phyloP scores from a whole-genome alignment of 768 basidiomycete genomes.

The Udeniomyces megalosporus region DNA sequence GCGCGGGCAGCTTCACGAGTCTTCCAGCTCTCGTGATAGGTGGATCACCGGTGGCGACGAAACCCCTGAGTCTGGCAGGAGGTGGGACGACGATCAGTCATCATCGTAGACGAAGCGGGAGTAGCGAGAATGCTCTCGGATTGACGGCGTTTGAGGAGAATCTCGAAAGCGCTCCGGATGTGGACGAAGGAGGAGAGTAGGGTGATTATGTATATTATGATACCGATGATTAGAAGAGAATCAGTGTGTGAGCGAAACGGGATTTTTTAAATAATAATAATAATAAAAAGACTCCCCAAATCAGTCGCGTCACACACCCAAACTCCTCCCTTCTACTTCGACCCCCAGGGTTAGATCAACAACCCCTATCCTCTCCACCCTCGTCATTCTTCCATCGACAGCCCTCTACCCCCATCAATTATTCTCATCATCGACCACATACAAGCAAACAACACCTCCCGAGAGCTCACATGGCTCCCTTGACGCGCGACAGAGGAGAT shows the following conservation, averaged over 20 bases:
- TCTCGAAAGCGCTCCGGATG: neutral
- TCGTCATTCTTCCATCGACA: neutral
- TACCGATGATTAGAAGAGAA: too few species aligned
- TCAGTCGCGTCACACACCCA: neutral
- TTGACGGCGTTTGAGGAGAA: neutral
- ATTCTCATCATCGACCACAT: neutral
- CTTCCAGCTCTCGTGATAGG: neutral
- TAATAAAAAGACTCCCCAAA: neutral
- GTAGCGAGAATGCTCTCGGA: neutral
- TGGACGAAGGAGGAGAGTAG: neutral
- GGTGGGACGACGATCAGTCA: too few species aligned
- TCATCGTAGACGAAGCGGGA: neutral
- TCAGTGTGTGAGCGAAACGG: too few species aligned
- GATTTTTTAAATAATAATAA: neutral
- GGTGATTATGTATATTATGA: neutral
- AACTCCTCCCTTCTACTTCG: neutral
- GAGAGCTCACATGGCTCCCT: neutral
- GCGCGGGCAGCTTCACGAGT: neutral
- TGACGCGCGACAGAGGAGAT: conserved; percentile 9
- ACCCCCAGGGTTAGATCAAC: neutral
- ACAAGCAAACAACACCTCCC: neutral
- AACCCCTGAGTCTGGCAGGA: neutral
- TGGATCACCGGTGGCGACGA: neutral
- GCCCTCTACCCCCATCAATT: neutral
- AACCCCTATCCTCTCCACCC: conserved; percentile 1